Conservation (phyloP, 2,329 filamentous ascomycete species). For the Monilinia polystroma region DNA sequence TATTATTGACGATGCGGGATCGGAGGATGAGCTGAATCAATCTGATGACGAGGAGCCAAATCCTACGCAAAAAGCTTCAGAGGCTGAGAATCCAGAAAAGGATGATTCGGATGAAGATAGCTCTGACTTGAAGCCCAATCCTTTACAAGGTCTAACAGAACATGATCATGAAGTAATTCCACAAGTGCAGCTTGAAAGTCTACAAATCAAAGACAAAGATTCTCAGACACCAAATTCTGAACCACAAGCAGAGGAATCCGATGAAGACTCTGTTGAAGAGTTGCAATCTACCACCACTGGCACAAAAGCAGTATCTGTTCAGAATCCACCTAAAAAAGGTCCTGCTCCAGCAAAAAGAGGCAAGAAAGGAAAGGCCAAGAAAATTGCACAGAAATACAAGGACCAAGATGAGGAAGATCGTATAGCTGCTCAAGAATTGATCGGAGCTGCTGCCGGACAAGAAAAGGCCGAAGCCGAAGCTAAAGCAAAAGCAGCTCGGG, state of each 20-base stretch:
- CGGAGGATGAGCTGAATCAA: slow-evolving; percentile 29
- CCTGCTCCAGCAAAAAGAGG: slow-evolving; percentile 60
- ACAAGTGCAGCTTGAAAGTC: slow-evolving; percentile 32
- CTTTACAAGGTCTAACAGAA: slow-evolving; percentile 29
- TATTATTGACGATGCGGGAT: slow-evolving; percentile 6
- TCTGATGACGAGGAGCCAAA: slow-evolving; percentile 33
- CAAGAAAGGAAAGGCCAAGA: slow-evolving; percentile 80
- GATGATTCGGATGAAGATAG: slow-evolving; percentile 37
- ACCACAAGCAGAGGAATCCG: slow-evolving; percentile 29
- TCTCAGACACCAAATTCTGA: slow-evolving; percentile 30
- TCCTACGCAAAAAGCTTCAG: slow-evolving; percentile 23
- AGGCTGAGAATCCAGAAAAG: slow-evolving; percentile 28
- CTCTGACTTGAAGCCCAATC: slow-evolving; percentile 33
- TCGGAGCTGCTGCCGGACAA: slow-evolving; percentile 70
- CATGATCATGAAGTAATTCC: slow-evolving; percentile 33
- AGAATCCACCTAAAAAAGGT: slow-evolving; percentile 44
- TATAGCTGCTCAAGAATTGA: slow-evolving; percentile 75
- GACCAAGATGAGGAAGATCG: slow-evolving; percentile 95
- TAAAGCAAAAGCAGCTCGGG: slow-evolving; percentile 63
- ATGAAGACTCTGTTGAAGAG: slow-evolving; percentile 26
- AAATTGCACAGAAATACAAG: slow-evolving; percentile 84
- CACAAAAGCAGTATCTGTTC: slow-evolving; percentile 38
- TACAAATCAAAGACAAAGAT: slow-evolving; percentile 23
- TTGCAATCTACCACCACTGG: slow-evolving; percentile 26
- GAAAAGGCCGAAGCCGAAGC: slow-evolving; percentile 68